Percentiles rank a stretch among this genome's conserved stretches.
Evolutionary conservation across 2,329 filamentous ascomycete species (phyloP).

Genomic region (Mycosphaerelloides madeirae): DNA sequence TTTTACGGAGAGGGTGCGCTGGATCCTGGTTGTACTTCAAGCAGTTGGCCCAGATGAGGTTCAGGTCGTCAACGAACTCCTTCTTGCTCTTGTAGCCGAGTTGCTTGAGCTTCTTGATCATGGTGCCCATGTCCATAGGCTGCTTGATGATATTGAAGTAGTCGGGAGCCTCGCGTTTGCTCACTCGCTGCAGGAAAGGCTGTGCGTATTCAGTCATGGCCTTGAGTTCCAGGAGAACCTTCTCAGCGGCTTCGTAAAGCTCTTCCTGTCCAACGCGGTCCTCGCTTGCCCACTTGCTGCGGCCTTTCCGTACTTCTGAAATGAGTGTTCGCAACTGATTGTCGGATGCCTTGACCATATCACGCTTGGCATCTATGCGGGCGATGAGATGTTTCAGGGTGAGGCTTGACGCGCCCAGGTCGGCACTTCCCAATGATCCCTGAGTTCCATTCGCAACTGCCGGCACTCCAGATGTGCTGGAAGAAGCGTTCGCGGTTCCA

Average conservation of each 20-base stretch:
- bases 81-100: slow-evolving; percentile 62
- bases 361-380: slow-evolving; percentile 86
- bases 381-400: slow-evolving; percentile 96
- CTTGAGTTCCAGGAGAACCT: slow-evolving; percentile 94
- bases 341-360: slow-evolving; percentile 85
- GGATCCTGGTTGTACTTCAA: slow-evolving; percentile 91
- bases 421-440: slow-evolving; percentile 86
- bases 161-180: slow-evolving; percentile 94
- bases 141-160: slow-evolving; percentile 93
- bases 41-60: slow-evolving; percentile 96
- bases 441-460: slow-evolving; percentile 61
- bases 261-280: slow-evolving; percentile 97
- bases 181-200: slow-evolving; percentile 90
- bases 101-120: slow-evolving; percentile 94
- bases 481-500: slow-evolving; percentile 49
- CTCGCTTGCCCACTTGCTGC: slow-evolving; percentile 98
- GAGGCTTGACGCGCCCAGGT: slow-evolving; percentile 90
- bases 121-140: slow-evolving; percentile 94
- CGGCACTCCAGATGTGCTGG: slow-evolving; percentile 43
- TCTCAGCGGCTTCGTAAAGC: slow-evolving; percentile 92
- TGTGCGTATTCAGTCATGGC: slow-evolving; percentile 95
- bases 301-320: slow-evolving; percentile 95
- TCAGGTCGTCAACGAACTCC: slow-evolving; percentile 89
- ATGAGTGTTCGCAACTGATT: slow-evolving; percentile 87
- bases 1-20: slow-evolving; percentile 79